These are phyloP conservation scores for Coemansia sp. DNA, from an alignment of 192 early-diverging fungal genomes.

Conservation along the genomic window DNA sequence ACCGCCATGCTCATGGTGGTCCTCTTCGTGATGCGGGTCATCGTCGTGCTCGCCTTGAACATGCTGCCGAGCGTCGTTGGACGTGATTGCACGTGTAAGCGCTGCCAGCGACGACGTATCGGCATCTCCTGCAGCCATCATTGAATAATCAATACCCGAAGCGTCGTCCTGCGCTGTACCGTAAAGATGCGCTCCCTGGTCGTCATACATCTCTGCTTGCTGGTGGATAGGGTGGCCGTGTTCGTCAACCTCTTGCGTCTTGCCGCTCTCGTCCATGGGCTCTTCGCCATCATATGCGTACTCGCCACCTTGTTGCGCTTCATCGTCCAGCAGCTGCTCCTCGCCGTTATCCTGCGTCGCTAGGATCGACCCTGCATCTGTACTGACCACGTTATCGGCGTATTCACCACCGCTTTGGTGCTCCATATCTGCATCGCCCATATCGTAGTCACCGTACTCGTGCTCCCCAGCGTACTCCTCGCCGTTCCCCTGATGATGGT, in stretches of 20 bases:
- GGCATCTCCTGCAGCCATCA: conserved; percentile 27
- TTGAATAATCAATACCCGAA: conserved; percentile 30
- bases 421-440: conserved; percentile 32
- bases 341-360: conserved; percentile 40
- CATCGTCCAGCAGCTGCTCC: conserved; percentile 22
- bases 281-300: conserved; percentile 1
- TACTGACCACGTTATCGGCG: conserved; percentile 20
- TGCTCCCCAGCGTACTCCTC: conserved; percentile 33
- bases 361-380: conserved; percentile 33
- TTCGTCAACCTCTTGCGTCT: conserved; percentile 1
- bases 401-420: conserved; percentile 15
- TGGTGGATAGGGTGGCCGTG: conserved; percentile 1
- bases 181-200: conserved; percentile 32
- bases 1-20: conserved; percentile 13
- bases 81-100: conserved; percentile 42
- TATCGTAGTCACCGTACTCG: conserved; percentile 33
- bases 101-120: conserved; percentile 39
- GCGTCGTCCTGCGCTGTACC: conserved; percentile 21
- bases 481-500: conserved; percentile 3
- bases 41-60: conserved; percentile 7
- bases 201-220: conserved; percentile 26
- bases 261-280: conserved; percentile 2
- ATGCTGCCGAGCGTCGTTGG: conserved; percentile 12
- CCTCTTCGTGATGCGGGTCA: not conserved
- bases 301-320: not conserved